These are phyloP conservation scores for Apiospora rasikravindrae DNA, from an alignment of 2,329 filamentous ascomycete species.

Conservation along the genomic window DNA sequence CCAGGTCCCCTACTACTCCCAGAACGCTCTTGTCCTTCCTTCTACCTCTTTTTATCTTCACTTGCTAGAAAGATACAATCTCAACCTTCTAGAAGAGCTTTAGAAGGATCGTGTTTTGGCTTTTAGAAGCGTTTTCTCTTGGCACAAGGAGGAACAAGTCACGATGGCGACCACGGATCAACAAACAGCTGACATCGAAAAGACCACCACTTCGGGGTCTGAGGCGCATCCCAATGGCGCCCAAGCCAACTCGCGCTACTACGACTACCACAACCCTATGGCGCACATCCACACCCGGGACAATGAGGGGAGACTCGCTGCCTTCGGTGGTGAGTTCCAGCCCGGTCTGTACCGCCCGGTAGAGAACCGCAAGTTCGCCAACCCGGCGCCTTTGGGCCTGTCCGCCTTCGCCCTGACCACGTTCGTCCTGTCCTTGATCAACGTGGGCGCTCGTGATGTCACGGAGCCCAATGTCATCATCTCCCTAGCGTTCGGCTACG, in stretches of 20 bases:
- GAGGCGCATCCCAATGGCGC: not conserved
- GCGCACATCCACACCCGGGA: conserved; percentile 40
- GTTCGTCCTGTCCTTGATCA: conserved; percentile 78
- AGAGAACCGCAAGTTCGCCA: conserved; percentile 75
- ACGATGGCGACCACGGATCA: not conserved
- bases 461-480: conserved; percentile 69
- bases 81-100: not conserved
- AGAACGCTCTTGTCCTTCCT: not conserved
- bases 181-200: not conserved
- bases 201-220: conserved; percentile 9
- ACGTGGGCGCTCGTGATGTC: conserved; percentile 68
- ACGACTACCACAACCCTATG: conserved; percentile 42
- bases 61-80: not conserved
- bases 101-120: not conserved
- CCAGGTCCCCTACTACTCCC: not conserved
- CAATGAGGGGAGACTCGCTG: conserved; percentile 49
- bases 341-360: conserved; percentile 69
- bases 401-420: conserved; percentile 83
- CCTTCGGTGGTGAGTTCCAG: conserved; percentile 77
- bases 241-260: not conserved
- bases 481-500: conserved; percentile 74
- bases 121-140: not conserved
- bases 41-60: not conserved
- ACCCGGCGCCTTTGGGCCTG: conserved; percentile 79
- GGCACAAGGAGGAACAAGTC: not conserved